A percentile compares a stretch with the other conserved stretches of the same genome.
phyloP scores from a whole-genome alignment of 106 monocot species.

The Platanthera zijinensis region DNA sequence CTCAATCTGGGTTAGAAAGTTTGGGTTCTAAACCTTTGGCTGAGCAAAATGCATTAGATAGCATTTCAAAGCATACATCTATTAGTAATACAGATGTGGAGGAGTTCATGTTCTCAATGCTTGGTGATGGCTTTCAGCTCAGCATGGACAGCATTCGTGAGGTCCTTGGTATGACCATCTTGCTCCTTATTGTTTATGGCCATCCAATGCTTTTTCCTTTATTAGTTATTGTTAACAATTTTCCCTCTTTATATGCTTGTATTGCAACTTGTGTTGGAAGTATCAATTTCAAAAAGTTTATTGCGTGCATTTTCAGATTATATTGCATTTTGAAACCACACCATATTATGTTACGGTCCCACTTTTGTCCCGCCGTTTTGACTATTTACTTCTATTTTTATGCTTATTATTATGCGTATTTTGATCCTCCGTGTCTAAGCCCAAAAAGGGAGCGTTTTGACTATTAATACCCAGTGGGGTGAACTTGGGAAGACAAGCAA shows the following conservation, averaged over 20 bases:
- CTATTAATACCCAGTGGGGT: too few relatives aligned
- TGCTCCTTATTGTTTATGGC: neutral
- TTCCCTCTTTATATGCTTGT: neutral
- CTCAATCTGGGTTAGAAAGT: constrained; percentile 6
- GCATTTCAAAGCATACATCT: neutral
- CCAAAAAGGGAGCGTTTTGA: too few relatives aligned
- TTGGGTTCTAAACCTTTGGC: neutral
- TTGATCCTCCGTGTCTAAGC: too few relatives aligned
- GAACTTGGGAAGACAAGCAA: too few relatives aligned
- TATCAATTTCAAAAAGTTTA: neutral
- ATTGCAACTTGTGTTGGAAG: neutral
- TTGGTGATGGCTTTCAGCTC: constrained; percentile 77
- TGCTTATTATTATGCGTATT: too few relatives aligned
- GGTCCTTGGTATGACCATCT: constrained; percentile 44
- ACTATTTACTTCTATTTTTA: too few relatives aligned
- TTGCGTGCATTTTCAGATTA: neutral
- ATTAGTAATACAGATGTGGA: constrained; percentile 34
- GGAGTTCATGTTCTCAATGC: constrained; percentile 79
- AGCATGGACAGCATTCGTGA: constrained; percentile 47
- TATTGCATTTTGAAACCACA: neutral
- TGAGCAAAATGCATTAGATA: neutral
- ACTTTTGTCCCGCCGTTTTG: too few relatives aligned
- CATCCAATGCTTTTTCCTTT: neutral
- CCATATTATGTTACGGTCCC: too few relatives aligned
- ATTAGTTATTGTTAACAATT: neutral